Base-by-base conservation (phyloP, 805 yeast species). In the Grigorovia jiainica region DNA sequence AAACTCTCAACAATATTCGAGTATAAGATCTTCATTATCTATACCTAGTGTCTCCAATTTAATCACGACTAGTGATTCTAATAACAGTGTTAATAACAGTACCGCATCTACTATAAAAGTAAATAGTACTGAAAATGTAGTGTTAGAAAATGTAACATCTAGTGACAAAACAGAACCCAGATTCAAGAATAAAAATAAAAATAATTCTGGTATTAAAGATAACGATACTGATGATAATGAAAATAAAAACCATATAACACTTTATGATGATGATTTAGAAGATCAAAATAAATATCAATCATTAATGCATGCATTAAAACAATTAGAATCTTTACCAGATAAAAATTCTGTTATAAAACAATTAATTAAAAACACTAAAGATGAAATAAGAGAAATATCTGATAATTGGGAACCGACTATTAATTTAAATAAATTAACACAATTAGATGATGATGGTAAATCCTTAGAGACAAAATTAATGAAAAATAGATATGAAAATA, bases 391-490 rank as follows among this genome's bases (percentile, higher is more conserved):
- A 18, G 37, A 43, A 3, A 32, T 49, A 19, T 34, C 44, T 8
- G 29, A 42, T 2, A 40, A 36, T 7, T 55, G 58, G 55, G 42
- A 47, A 36, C 63, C 61, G 7, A 43, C 37, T 7, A 42, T 54
- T 11, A 50, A 53, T 32, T 27, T 40, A 2, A 43, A 46, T 2
- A 45, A 45, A 18, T 36, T 47, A 34, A 35, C 15, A 23, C 29
- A 17, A 34, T 37, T 38, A n/a, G 31, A 37, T 30, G 21, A 34
- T 35, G 32, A 27, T 20, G 15, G 10, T 10, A 47, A 51, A 29
- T 60, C 63, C 2, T 11, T 59, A 5, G 65, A 60, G 39, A 55
- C 63, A 2, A 49, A 51, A 21, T 40, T 60, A 21, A 47, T 60
- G 55, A 53, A 45, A 38, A 57, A 57, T 40, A 55, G 52, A 41